Conservation (phyloP, 129 eudicot genomes). For the Artemisia tridentata region DNA sequence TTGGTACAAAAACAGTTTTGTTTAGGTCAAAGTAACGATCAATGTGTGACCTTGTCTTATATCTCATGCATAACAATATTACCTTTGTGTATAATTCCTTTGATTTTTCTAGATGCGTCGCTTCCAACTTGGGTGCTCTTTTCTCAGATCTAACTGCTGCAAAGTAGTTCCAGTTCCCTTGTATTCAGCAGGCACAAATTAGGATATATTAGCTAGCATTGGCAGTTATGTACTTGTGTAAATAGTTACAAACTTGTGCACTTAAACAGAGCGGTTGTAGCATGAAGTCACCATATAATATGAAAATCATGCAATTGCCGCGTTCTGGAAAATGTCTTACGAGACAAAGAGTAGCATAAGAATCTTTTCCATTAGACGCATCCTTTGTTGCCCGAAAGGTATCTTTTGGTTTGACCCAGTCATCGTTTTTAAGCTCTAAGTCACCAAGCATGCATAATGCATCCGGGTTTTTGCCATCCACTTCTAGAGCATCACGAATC, state of each 20-base stretch:
- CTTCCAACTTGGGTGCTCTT: constrained; percentile 85
- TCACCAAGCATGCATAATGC: too few species aligned
- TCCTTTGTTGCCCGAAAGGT: too few species aligned
- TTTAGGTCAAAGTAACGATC: not conserved
- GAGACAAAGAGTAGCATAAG: constrained; percentile 92
- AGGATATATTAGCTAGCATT: constrained; percentile 23
- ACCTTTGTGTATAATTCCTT: constrained; percentile 89
- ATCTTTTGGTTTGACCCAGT: too few species aligned
- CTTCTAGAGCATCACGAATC: too few species aligned
- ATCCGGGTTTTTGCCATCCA: too few species aligned
- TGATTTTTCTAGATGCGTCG: constrained; percentile 94
- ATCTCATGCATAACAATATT: constrained; percentile 5
- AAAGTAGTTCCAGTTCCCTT: constrained; percentile 98
- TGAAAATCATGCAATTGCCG: too few species aligned
- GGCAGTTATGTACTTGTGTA: too few species aligned
- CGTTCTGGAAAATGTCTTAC: constrained; percentile 30
- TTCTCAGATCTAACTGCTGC: constrained; percentile 92
- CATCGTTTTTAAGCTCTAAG: too few species aligned
- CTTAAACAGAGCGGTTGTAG: not conserved
- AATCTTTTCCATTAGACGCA: too few species aligned
- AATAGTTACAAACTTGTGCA: not conserved
- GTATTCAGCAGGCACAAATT: constrained; percentile 24
- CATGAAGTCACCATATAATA: not conserved
- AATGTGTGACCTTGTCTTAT: not conserved
- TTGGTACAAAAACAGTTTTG: not conserved